Evolutionary conservation across 2,329 filamentous ascomycete genomes (phyloP).

Genomic region (Aspergillus ruber): DNA sequence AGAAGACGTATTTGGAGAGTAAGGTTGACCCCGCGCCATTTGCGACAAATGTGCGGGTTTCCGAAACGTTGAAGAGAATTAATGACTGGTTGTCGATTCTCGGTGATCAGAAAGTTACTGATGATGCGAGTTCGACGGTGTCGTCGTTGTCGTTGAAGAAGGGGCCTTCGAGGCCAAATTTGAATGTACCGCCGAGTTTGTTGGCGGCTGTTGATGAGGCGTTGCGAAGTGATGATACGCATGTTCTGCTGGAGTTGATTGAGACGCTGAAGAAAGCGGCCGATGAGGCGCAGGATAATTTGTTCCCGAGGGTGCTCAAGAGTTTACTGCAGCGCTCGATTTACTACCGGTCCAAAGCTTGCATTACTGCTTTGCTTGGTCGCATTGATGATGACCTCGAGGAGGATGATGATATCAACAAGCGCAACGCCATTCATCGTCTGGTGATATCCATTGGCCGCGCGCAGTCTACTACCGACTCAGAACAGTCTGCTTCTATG

Average conservation of each 20-base stretch:
- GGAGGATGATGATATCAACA: constrained; percentile 87
- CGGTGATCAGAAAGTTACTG: constrained; percentile 66
- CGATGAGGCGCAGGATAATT: constrained; percentile 52
- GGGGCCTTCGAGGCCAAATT: constrained; percentile 65
- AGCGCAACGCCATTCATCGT: constrained; percentile 86
- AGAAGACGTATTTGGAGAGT: constrained; percentile 78
- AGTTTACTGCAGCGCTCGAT: constrained; percentile 45
- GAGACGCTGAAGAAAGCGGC: constrained; percentile 51
- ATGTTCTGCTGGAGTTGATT: constrained; percentile 45
- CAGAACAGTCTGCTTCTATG: constrained; percentile 48
- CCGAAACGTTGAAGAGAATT: constrained; percentile 58
- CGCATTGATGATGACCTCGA: constrained; percentile 63
- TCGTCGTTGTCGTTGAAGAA: constrained; percentile 67
- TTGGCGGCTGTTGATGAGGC: constrained; percentile 37
- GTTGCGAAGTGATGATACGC: constrained; percentile 34
- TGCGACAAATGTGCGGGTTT: constrained; percentile 62
- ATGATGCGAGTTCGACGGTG: constrained; percentile 66
- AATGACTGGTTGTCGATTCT: constrained; percentile 88
- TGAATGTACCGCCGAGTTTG: constrained; percentile 61
- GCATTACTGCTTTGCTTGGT: constrained; percentile 64
- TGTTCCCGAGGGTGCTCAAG: constrained; percentile 57
- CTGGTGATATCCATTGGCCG: constrained; percentile 88
- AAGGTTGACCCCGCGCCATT: constrained; percentile 88
- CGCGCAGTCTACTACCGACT: constrained; percentile 52
- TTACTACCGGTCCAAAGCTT: constrained; percentile 66